These are phyloP conservation scores for Alloteropsis angusta DNA, from an alignment of 202 grass and related monocot genomes.

Conservation along the genomic window DNA sequence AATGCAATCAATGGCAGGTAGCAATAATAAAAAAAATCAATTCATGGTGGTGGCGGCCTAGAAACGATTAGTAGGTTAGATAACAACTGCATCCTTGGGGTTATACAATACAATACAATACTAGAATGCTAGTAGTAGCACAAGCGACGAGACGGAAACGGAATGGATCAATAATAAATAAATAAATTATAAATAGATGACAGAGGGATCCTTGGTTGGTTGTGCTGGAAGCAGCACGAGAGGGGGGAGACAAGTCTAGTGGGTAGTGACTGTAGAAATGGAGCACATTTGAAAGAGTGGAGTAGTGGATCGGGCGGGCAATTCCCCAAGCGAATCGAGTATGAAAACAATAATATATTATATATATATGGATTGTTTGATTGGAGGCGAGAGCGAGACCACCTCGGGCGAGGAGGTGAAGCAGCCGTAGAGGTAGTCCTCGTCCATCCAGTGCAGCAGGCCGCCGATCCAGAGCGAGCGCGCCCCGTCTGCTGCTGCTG, in stretches of 20 bases:
- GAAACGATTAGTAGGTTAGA: background rate
- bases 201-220: background rate
- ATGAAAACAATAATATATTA: too few species aligned
- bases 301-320: too few species aligned
- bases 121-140: background rate
- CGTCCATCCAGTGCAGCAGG: constrained; percentile 72
- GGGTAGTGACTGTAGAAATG: too few species aligned
- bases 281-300: too few species aligned
- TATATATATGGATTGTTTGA: background rate
- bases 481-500: background rate
- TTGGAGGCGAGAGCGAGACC: background rate
- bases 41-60: background rate
- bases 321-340: too few species aligned
- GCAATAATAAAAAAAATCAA: background rate
- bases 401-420: constrained; percentile 64
- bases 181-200: background rate
- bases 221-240: background rate
- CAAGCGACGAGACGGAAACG: background rate
- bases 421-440: constrained; percentile 61
- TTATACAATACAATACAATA: background rate
- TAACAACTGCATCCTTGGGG: background rate
- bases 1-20: background rate
- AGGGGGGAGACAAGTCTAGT: background rate
- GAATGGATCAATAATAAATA: background rate
- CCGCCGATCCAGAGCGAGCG: constrained; percentile 67